Percentiles rank a stretch among this genome's conserved stretches.
Evolutionary conservation across 2,329 filamentous ascomycete genomes (phyloP).

Genomic region (Pyrenophora graminea): DNA sequence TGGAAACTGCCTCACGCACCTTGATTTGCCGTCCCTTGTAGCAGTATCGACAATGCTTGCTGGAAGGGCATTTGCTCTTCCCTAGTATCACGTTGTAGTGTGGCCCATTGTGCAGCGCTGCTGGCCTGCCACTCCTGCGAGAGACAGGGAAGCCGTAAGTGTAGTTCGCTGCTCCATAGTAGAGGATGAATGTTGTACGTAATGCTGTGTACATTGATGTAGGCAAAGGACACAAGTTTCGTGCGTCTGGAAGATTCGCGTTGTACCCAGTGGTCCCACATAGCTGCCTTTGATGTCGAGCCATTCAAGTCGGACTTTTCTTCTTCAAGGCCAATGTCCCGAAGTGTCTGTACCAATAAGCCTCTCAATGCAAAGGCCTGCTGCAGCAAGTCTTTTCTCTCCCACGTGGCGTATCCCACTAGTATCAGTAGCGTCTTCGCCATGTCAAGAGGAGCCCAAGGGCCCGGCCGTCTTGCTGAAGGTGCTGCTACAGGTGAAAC

Average conservation of each 20-base stretch:
- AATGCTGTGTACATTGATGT: constrained; percentile 41
- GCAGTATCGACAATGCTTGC: constrained; percentile 32
- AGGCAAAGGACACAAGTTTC: constrained; percentile 39
- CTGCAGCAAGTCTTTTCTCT: constrained; percentile 34
- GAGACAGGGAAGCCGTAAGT: constrained; percentile 32
- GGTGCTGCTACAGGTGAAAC: constrained; percentile 11
- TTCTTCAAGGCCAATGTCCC: constrained; percentile 35
- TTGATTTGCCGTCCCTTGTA: constrained; percentile 21
- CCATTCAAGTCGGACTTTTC: constrained; percentile 9
- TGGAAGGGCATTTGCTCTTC: constrained; percentile 37
- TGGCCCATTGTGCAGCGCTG: constrained; percentile 33
- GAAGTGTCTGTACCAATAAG: constrained; percentile 33
- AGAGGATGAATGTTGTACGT: constrained; percentile 40
- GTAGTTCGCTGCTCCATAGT: constrained; percentile 36
- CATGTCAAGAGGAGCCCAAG: constrained; percentile 35
- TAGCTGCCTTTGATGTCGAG: constrained; percentile 25
- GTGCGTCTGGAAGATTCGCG: constrained; percentile 36
- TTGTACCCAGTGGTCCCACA: constrained; percentile 39
- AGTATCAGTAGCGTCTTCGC: constrained; percentile 37
- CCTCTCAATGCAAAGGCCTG: constrained; percentile 37
- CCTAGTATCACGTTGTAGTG: constrained; percentile 28
- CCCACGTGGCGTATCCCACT: constrained; percentile 41
- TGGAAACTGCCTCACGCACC: background rate
- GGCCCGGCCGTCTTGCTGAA: constrained; percentile 20
- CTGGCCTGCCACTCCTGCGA: constrained; percentile 34